Conservation (phyloP, 2,329 filamentous ascomycete genomes). For the Aspergillus sp. region DNA sequence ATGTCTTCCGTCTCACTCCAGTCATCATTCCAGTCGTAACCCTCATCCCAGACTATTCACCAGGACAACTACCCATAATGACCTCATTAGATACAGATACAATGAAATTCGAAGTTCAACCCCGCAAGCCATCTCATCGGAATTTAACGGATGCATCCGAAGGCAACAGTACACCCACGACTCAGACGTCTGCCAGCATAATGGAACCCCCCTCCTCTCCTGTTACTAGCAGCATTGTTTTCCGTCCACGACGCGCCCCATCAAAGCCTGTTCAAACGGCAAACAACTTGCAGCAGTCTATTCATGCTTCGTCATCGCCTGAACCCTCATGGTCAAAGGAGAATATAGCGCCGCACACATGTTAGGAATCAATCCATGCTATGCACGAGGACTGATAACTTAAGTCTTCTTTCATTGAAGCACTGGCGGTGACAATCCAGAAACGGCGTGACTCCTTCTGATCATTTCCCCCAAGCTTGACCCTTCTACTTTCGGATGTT, state of each 20-base stretch:
- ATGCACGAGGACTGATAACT: too few species aligned
- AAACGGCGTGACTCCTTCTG: too few species aligned
- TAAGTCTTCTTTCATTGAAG: too few species aligned
- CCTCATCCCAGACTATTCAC: neutral
- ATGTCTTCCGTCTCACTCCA: neutral
- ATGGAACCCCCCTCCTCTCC: neutral
- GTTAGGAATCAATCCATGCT: too few species aligned
- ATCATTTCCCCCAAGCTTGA: too few species aligned
- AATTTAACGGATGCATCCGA: neutral
- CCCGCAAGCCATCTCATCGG: neutral
- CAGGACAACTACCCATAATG: neutral
- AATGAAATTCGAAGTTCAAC: neutral
- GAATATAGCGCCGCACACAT: too few species aligned
- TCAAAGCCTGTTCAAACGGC: neutral
- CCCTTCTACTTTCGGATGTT: too few species aligned
- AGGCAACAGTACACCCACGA: neutral
- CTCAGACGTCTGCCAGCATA: neutral
- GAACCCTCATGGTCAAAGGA: too few species aligned
- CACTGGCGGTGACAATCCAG: too few species aligned
- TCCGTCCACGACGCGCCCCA: neutral
- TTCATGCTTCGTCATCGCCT: conserved; percentile 11
- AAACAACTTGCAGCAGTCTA: conserved; percentile 12
- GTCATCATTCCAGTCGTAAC: neutral
- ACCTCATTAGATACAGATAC: neutral
- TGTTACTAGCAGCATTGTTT: neutral